Evolutionary conservation across 768 basidiomycete species (phyloP).

Genomic region (Hericium coralloides): DNA sequence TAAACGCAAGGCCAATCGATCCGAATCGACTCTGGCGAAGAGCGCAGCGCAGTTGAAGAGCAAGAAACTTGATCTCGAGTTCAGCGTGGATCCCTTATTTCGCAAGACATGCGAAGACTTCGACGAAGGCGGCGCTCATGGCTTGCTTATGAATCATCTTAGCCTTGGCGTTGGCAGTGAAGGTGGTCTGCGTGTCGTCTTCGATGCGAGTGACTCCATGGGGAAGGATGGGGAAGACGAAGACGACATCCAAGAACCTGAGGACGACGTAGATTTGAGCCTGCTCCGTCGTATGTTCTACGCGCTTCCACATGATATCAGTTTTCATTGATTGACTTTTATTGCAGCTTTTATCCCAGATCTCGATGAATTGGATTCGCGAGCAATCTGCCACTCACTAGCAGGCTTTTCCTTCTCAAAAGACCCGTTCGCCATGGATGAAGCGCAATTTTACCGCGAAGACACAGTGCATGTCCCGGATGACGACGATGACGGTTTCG

Average conservation of each 20-base stretch:
- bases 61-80: constrained; percentile 94
- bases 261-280: constrained; percentile 57
- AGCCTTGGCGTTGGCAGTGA: constrained; percentile 69
- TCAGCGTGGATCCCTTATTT: constrained; percentile 94
- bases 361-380: constrained; percentile 50
- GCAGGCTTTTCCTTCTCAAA: constrained; percentile 77
- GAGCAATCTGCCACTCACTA: constrained; percentile 75
- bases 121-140: constrained; percentile 95
- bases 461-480: constrained; percentile 32
- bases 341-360: constrained; percentile 70
- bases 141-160: constrained; percentile 94
- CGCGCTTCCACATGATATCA: neutral
- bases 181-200: constrained; percentile 82
- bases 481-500: constrained; percentile 36
- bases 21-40: constrained; percentile 85
- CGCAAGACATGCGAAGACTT: constrained; percentile 97
- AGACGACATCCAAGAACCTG: constrained; percentile 57
- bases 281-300: constrained; percentile 45
- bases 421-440: constrained; percentile 52
- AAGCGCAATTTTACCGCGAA: constrained; percentile 51
- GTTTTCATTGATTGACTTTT: constrained; percentile 7
- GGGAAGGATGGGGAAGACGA: constrained; percentile 68
- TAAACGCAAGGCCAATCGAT: constrained; percentile 57
- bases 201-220: constrained; percentile 91
- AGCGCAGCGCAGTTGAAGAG: constrained; percentile 69